Percentiles rank a stretch among this genome's conserved stretches.
Conservation (phyloP, 2,329 filamentous ascomycete species). For the Exophiala sp. region DNA sequence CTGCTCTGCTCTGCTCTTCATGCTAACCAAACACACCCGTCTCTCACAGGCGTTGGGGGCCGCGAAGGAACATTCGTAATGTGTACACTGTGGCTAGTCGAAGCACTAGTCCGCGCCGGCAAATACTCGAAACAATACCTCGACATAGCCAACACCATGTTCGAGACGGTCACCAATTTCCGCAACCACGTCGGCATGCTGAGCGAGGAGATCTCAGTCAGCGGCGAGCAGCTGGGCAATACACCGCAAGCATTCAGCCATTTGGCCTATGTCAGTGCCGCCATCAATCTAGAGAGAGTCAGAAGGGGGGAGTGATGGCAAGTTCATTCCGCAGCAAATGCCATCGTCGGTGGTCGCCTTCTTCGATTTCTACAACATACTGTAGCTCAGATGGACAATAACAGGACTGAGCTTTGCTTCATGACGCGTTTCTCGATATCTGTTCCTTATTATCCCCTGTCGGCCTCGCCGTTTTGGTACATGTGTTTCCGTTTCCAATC, state of each 20-base stretch:
- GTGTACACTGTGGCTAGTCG: slow-evolving; percentile 79
- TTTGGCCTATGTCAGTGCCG: slow-evolving; percentile 67
- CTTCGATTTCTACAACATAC: too few relatives aligned
- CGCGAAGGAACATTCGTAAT: slow-evolving; percentile 71
- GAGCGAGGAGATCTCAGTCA: slow-evolving; percentile 68
- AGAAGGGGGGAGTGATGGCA: slow-evolving; percentile 9
- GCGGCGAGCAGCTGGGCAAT: slow-evolving; percentile 71
- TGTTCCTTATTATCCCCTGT: too few relatives aligned
- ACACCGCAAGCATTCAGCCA: slow-evolving; percentile 76
- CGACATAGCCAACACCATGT: slow-evolving; percentile 56
- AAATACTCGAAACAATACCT: slow-evolving; percentile 31
- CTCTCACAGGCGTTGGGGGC: slow-evolving; percentile 59
- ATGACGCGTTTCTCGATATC: too few relatives aligned
- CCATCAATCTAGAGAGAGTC: slow-evolving; percentile 63
- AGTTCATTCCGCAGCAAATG: too few relatives aligned
- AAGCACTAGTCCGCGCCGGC: slow-evolving; percentile 60
- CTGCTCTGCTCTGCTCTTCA: background rate
- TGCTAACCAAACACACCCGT: slow-evolving; percentile 3
- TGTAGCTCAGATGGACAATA: too few relatives aligned
- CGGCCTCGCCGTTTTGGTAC: too few relatives aligned
- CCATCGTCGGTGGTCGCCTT: too few relatives aligned
- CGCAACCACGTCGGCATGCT: slow-evolving; percentile 74
- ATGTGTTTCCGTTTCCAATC: too few relatives aligned
- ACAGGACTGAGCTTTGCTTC: too few relatives aligned
- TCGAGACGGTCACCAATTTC: slow-evolving; percentile 72